Evolutionary conservation across 2,329 filamentous ascomycete genomes (phyloP), one percentile per base, ranked within the genome.

Genomic region (Microdochium paspali): DNA sequence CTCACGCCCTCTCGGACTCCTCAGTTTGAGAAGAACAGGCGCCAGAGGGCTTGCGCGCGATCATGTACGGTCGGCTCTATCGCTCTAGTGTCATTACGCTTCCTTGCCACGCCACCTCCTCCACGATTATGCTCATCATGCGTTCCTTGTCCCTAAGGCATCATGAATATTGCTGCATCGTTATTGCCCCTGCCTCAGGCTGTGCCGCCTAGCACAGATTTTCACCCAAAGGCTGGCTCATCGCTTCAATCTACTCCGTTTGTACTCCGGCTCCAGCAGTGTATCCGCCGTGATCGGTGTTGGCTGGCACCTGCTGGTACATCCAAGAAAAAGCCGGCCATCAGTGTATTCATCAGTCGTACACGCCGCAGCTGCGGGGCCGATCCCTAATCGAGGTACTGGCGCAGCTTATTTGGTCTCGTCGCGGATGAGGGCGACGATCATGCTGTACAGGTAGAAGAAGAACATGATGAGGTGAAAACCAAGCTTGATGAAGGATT

Each of bases 381-480:
- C 45, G 53, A 49, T 53, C 49, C 50, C 46, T 50, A 45, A 44
- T 44, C 28, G 32, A 21, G 47, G 31, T 24, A 24, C 23, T 35
- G 43, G 30, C 21, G 39, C 31, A 20, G 18, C 48, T 84, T 84
- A 95, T 70, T 90, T 80, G 51, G 86, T 81, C 73, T 98, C 93
- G 69, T 97, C 93, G 63, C 86, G 84, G 75, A 98, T 98, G 53
- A 98, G 79, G 56, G 93, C 91, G 54, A 96, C 91, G 59, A 93
- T 93, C 87, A 93, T 94, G 84, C 87, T 94, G 80, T 95, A 95
- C 49, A 98, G 85, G 74, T 98, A 98, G 81, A 97, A 98, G 83
- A 98, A 98, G 81, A 98, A 98, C 90, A 98, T 96, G 72, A 98
- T 69, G 51, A 98, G 77, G 70, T 98, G 93, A 79, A 98, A 98